Evolutionary conservation across 208 protist genomes (phyloP).

Genomic region (Leishmania mexicana): DNA sequence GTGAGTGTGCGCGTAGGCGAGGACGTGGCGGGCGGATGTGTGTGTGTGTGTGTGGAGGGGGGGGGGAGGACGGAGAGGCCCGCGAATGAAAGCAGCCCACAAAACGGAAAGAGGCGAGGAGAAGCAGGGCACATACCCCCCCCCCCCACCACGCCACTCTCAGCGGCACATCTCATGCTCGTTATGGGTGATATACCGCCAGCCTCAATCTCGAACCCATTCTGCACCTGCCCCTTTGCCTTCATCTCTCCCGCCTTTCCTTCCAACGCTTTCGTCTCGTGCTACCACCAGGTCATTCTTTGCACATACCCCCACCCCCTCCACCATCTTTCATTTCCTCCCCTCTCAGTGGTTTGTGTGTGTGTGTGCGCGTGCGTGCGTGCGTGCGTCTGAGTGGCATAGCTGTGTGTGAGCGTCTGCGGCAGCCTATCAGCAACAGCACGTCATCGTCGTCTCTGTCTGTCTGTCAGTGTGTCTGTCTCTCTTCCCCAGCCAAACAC

Average conservation of each 20-base stretch:
- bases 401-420: neutral
- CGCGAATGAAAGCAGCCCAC: too few relatives aligned
- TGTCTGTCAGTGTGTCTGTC: too few relatives aligned
- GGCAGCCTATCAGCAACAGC: neutral
- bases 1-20: neutral
- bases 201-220: slow-evolving; percentile 4
- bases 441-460: neutral
- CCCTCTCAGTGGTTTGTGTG: neutral
- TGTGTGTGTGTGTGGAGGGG: too few relatives aligned
- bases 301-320: neutral
- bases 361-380: neutral
- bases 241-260: slow-evolving; percentile 19
- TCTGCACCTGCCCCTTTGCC: slow-evolving; percentile 10
- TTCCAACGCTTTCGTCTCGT: neutral
- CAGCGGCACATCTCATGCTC: neutral
- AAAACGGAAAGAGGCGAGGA: neutral
- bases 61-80: neutral
- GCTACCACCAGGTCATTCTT: neutral
- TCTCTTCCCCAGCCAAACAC: neutral
- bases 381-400: neutral
- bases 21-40: neutral
- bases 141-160: neutral
- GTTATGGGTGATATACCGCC: neutral
- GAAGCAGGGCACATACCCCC: neutral
- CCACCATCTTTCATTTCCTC: neutral